Conservation (phyloP, 1,139 yeast species). For the Yamadazyma diddensiae region DNA sequence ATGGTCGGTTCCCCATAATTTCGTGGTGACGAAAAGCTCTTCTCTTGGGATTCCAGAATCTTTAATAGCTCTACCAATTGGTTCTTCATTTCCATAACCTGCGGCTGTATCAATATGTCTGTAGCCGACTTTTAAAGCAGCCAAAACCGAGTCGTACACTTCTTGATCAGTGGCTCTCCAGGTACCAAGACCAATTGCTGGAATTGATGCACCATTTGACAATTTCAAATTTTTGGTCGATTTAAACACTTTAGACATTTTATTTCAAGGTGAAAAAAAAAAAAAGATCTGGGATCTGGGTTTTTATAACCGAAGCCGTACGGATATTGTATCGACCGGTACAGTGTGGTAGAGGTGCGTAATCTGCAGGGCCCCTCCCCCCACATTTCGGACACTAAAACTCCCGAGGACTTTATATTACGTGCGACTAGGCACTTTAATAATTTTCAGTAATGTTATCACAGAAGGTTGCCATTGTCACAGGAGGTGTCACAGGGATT, state of each 20-base stretch:
- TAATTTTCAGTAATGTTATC: no score
- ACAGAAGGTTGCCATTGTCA: conserved; percentile 22
- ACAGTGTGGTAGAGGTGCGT: neutral
- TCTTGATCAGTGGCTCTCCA: conserved; percentile 65
- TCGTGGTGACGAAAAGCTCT: conserved; percentile 76
- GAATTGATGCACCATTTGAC: conserved; percentile 62
- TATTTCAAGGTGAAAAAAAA: neutral
- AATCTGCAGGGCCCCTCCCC: conserved; percentile 1
- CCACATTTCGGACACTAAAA: neutral
- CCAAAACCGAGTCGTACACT: conserved; percentile 55
- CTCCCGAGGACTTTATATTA: conserved; percentile 1
- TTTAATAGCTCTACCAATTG: conserved; percentile 63
- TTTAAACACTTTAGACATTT: conserved; percentile 2
- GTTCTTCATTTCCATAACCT: conserved; percentile 63
- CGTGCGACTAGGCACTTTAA: no score
- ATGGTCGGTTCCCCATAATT: conserved; percentile 71
- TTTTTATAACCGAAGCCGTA: conserved; percentile 1
- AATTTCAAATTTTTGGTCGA: conserved; percentile 29
- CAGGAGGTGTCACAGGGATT: conserved; percentile 30
- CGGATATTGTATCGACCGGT: neutral
- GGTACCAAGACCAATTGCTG: conserved; percentile 77
- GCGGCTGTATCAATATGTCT: conserved; percentile 82
- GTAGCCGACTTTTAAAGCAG: conserved; percentile 60
- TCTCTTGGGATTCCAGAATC: conserved; percentile 69
- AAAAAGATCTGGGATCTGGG: neutral